Conservation (phyloP, 139 green algal genomes). For the Nannochloris sp. region DNA sequence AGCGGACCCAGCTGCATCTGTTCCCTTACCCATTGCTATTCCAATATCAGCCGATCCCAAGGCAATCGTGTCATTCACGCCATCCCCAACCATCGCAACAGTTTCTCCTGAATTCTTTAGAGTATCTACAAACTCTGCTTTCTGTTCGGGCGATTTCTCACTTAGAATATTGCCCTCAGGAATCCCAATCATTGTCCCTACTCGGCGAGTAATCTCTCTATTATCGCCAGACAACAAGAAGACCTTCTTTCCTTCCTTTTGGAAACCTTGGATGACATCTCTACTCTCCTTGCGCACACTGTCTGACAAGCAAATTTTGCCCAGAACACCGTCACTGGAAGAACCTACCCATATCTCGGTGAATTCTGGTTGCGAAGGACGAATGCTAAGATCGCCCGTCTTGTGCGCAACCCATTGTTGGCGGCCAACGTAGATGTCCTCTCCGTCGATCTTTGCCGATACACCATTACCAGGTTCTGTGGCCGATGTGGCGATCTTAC, state of each 20-base stretch:
- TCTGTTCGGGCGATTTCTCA: slow-evolving; percentile 43
- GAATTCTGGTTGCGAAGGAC: not conserved
- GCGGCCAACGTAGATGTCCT: slow-evolving; percentile 54
- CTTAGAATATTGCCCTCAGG: slow-evolving; percentile 12
- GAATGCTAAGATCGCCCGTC: slow-evolving; percentile 4
- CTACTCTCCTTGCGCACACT: slow-evolving; percentile 51
- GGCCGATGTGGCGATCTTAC: slow-evolving; percentile 12
- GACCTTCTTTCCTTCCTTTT: slow-evolving; percentile 46
- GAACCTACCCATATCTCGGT: slow-evolving; percentile 35
- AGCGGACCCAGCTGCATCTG: slow-evolving; percentile 69
- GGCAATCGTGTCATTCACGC: slow-evolving; percentile 92
- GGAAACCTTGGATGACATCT: slow-evolving; percentile 47
- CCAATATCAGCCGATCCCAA: slow-evolving; percentile 74
- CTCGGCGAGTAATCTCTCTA: slow-evolving; percentile 34
- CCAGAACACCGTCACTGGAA: slow-evolving; percentile 50
- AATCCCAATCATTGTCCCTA: slow-evolving; percentile 46
- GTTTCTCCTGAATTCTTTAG: slow-evolving; percentile 34
- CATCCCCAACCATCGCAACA: slow-evolving; percentile 92
- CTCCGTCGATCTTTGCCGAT: slow-evolving; percentile 32
- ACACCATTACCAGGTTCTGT: slow-evolving; percentile 60
- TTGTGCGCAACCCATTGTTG: slow-evolving; percentile 55
- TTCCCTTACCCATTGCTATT: slow-evolving; percentile 61
- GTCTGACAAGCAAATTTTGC: slow-evolving; percentile 55
- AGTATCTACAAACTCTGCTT: slow-evolving; percentile 30
- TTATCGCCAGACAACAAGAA: slow-evolving; percentile 76